phyloP scores from a whole-genome alignment of 345 rosid species.

The Mercurialis annua region DNA sequence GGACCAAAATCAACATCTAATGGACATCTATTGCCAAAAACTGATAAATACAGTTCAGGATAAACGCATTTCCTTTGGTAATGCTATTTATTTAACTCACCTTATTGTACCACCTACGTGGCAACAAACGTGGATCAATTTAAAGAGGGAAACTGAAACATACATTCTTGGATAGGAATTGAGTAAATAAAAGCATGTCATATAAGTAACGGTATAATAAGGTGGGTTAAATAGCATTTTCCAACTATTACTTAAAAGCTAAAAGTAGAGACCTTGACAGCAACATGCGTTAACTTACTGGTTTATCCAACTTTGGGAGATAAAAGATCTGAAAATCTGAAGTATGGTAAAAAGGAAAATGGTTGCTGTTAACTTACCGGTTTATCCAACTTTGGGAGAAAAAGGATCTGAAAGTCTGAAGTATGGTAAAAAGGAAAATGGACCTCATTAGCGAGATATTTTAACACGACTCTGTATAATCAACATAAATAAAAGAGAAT shows the following conservation, averaged over 20 bases:
- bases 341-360: not conserved
- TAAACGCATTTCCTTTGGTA: no score
- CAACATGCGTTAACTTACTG: not conserved
- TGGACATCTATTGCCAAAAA: no score
- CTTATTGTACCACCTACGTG: no score
- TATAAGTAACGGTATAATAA: not conserved
- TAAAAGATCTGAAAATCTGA: not conserved
- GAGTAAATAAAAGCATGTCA: no score
- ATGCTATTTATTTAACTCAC: no score
- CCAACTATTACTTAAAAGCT: no score
- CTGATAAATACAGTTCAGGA: no score
- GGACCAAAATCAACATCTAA: no score
- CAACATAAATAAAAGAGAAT: not conserved
- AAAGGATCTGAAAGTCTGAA: not conserved
- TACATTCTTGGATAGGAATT: not conserved
- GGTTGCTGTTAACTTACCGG: not conserved
- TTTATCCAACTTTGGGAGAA: not conserved
- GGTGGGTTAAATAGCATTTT: no score
- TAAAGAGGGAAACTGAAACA: no score
- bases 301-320: not conserved
- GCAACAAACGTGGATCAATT: no score
- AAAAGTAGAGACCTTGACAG: not conserved
- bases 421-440: not conserved
- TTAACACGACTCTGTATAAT: not conserved
- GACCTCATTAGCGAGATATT: conserved; percentile 1